Base-by-base conservation (phyloP, 2,329 filamentous ascomycete genomes). In the Intubia oerlemansii region DNA sequence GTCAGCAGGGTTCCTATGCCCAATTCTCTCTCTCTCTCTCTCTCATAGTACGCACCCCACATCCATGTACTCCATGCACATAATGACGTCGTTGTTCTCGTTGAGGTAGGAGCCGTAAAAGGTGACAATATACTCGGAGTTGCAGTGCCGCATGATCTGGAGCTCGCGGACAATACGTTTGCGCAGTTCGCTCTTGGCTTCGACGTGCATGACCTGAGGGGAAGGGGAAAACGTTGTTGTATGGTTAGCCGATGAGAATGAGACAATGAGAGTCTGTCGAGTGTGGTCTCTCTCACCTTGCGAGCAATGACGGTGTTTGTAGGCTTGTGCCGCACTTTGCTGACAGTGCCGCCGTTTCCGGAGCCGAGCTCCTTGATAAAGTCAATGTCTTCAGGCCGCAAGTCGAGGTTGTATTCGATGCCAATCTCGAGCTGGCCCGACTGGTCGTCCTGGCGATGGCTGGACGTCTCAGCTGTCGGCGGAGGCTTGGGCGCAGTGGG, bases 51-150 rank as follows among this genome's bases (percentile, higher is more conserved):
- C 79, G 52, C 64, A 95, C 88, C 88, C 88, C 48, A 85, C 81
- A 52, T 98, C 88, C 81, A 92, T 92, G 49, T 98, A 95, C 51
- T 98, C 88, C 88, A 98, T 98, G 51, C 88, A 98, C 74, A 98
- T 85, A 42, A 95, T 90, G 34, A 98, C 90, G 54, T 98, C 88
- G 46, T 90, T 85, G 36, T 82, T 82, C 45, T 90, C 79, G 47
- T 92, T 95, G 45, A 95, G 66, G 47, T 95, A 98, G 21, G 88
- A 88, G 35, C 88, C 88, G 45, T 95, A 95, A 52, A 93, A 98
- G 31, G 77, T 92, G 35, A 98, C 88, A 44, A 98, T 95, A 50
- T 90, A 84, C 35, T 88, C 79, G 14, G 80, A 93, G 45, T 92
- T 88, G 53, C 88, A 98, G 44, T 90, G 81, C 48, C 93, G 84